phyloP scores from a whole-genome alignment of 1,284 basidiomycete species.

The Moniliella sp. region DNA sequence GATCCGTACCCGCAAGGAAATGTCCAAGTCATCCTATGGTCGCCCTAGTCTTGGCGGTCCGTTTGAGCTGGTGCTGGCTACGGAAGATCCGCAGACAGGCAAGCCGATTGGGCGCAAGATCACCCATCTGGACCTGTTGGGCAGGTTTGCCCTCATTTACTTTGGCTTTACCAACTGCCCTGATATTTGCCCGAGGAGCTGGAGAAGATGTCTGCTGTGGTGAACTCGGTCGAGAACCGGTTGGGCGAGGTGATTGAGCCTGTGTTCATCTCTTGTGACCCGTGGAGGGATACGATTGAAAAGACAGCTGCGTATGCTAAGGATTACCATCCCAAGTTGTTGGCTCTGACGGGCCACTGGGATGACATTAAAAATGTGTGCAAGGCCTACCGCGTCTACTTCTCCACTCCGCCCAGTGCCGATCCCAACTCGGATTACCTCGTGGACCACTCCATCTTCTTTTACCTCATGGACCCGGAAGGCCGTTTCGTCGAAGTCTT shows the following conservation, averaged over 20 bases:
- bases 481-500: slow-evolving; percentile 72
- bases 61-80: slow-evolving; percentile 39
- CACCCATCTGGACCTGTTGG: slow-evolving; percentile 64
- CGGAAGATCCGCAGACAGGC: background rate
- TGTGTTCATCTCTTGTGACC: slow-evolving; percentile 86
- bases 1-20: too few species aligned
- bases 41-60: slow-evolving; percentile 66
- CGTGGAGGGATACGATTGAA: slow-evolving; percentile 58
- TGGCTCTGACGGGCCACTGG: slow-evolving; percentile 71
- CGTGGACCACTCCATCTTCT: slow-evolving; percentile 59
- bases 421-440: slow-evolving; percentile 65
- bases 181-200: slow-evolving; percentile 92
- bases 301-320: slow-evolving; percentile 39
- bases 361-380: slow-evolving; percentile 66
- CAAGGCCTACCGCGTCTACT: slow-evolving; percentile 90
- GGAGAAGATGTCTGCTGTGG: slow-evolving; percentile 75
- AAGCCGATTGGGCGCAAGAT: slow-evolving; percentile 38
- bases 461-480: slow-evolving; percentile 87
- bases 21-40: too few species aligned
- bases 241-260: slow-evolving; percentile 38
- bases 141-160: slow-evolving; percentile 60
- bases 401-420: slow-evolving; percentile 64
- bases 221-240: slow-evolving; percentile 49
- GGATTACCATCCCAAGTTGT: slow-evolving; percentile 63
- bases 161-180: slow-evolving; percentile 50